Evolutionary conservation across 768 basidiomycete genomes (phyloP).

Genomic region (Tricholoma flavovirens): DNA sequence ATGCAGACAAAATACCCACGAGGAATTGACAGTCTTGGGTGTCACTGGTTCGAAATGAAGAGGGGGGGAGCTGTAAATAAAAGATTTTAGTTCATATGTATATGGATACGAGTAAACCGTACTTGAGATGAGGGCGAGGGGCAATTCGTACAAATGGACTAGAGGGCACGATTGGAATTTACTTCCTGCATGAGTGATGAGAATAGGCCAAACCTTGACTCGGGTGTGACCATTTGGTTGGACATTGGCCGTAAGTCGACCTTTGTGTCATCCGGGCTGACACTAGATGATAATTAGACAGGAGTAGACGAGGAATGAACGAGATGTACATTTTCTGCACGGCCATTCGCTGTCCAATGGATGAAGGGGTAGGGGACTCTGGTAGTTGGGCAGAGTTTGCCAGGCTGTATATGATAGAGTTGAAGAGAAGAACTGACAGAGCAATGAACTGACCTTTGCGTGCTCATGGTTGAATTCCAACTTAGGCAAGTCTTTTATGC

Average conservation of each 20-base stretch:
- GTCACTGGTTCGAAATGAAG: constrained; percentile 18
- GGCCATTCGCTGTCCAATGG: constrained; percentile 11
- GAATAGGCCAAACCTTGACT: constrained; percentile 33
- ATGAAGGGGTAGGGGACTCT: no score
- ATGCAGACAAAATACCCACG: constrained; percentile 10
- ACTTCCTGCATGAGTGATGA: constrained; percentile 2
- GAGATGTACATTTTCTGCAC: constrained; percentile 15
- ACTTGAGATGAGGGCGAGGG: constrained; percentile 27
- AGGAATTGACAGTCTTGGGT: constrained; percentile 18
- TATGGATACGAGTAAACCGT: constrained; percentile 5
- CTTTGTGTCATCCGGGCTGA: constrained; percentile 17
- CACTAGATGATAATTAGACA: constrained; percentile 11
- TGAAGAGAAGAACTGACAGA: no score
- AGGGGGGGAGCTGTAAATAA: constrained; percentile 2
- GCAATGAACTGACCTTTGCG: no score
- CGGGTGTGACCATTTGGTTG: constrained; percentile 40
- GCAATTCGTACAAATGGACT: constrained; percentile 19
- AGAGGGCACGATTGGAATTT: not conserved
- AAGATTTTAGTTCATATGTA: constrained; percentile 6
- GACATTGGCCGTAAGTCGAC: constrained; percentile 14
- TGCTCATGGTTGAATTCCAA: not conserved
- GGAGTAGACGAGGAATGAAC: not conserved
- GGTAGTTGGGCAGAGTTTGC: no score
- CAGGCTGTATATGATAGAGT: no score
- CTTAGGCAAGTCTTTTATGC: constrained; percentile 13